A percentile compares a stretch with the other conserved stretches of the same genome.
Conservation (phyloP, 257 asterid genomes). For the Solanum habrochaites region DNA sequence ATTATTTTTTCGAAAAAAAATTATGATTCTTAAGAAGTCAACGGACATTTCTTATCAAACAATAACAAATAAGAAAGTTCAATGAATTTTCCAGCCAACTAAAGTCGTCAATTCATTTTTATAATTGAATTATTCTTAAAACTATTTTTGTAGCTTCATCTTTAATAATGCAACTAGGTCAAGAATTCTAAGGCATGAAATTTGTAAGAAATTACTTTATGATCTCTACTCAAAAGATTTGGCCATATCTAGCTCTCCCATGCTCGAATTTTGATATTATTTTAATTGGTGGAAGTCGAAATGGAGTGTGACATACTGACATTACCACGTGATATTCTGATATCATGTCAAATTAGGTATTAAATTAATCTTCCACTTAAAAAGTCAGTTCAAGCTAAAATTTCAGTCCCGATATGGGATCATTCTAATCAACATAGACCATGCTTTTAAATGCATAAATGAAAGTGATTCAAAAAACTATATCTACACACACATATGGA, state of each 20-base stretch:
- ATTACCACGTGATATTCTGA: neutral
- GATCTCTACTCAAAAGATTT: neutral
- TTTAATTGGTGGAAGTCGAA: no score
- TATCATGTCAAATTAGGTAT: neutral
- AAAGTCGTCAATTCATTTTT: neutral
- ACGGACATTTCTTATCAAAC: neutral
- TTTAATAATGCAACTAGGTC: neutral
- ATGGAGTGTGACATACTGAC: no score
- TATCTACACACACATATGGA: neutral
- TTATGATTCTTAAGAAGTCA: neutral
- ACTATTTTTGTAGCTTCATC: neutral
- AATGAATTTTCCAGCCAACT: neutral
- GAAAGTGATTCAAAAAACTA: neutral
- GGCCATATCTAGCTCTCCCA: neutral
- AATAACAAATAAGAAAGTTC: neutral
- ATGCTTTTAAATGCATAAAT: neutral
- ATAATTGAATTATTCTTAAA: neutral
- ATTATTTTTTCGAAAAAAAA: neutral
- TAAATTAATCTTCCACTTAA: neutral
- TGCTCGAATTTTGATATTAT: no score
- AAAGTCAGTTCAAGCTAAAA: rapidly evolving
- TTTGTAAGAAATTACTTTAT: neutral
- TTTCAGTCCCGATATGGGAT: neutral
- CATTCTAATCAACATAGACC: neutral
- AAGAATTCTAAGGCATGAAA: neutral